Conservation (phyloP, 2,329 filamentous ascomycete species). For the Cladorrhinum sp. region DNA sequence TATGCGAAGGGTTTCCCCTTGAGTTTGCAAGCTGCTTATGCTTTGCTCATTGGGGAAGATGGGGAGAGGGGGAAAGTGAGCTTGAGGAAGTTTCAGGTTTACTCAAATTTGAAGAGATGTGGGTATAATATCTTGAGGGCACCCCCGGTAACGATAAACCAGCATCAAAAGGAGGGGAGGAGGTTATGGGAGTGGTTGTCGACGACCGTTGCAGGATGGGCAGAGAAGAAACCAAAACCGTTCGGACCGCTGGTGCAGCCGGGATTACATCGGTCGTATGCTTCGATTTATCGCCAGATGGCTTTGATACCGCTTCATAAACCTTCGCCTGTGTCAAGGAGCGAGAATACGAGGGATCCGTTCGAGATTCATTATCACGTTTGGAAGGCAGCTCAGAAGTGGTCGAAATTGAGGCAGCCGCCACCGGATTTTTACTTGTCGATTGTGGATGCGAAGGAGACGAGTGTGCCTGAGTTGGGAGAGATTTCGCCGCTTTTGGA, state of each 20-base stretch:
- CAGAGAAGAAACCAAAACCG: slow-evolving; percentile 30
- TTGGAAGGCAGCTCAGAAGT: slow-evolving; percentile 68
- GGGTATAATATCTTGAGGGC: slow-evolving; percentile 81
- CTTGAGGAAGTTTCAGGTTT: slow-evolving; percentile 84
- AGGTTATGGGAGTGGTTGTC: slow-evolving; percentile 54
- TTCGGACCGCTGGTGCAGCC: slow-evolving; percentile 59
- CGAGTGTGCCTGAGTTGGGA: slow-evolving; percentile 67
- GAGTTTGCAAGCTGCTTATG: slow-evolving; percentile 87
- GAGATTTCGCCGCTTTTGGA: slow-evolving; percentile 71
- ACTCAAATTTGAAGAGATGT: slow-evolving; percentile 74
- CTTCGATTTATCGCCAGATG: slow-evolving; percentile 72
- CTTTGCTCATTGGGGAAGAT: slow-evolving; percentile 73
- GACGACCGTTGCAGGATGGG: slow-evolving; percentile 40
- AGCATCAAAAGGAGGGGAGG: neutral
- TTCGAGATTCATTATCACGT: slow-evolving; percentile 77
- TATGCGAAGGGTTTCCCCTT: slow-evolving; percentile 71
- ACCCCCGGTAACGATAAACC: slow-evolving; percentile 34
- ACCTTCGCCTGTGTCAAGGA: slow-evolving; percentile 38
- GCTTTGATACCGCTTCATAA: slow-evolving; percentile 70
- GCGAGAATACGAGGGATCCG: slow-evolving; percentile 40
- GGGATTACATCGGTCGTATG: slow-evolving; percentile 64
- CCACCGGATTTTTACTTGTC: slow-evolving; percentile 80
- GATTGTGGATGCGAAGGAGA: slow-evolving; percentile 72
- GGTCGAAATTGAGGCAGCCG: slow-evolving; percentile 77
- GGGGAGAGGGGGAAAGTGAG: slow-evolving; percentile 57